phyloP scores from a whole-genome alignment of 73 alveolate genomes.

The Loxodes magnus region DNA sequence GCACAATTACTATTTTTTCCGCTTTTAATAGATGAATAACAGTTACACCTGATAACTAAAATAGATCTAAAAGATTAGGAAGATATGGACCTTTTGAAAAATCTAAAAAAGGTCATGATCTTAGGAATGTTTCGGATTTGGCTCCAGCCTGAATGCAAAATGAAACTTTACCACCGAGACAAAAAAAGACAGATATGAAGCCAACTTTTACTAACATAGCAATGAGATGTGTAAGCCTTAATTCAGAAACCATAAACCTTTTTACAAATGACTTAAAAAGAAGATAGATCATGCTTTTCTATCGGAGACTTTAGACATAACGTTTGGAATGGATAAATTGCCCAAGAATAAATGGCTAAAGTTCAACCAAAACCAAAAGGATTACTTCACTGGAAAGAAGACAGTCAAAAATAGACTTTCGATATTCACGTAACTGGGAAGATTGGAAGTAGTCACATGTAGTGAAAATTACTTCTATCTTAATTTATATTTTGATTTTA shows the following conservation, averaged over 20 bases:
- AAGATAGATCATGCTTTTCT: no score
- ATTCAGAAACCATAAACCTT: no score
- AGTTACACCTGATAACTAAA: slow-evolving; percentile 20
- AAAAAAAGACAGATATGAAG: slow-evolving; percentile 11
- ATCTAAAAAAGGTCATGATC: not conserved
- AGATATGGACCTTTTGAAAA: slow-evolving; percentile 14
- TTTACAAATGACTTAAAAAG: no score
- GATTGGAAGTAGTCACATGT: slow-evolving; percentile 7
- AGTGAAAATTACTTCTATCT: no score
- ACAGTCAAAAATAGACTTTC: slow-evolving; percentile 14
- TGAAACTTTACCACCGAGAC: slow-evolving; percentile 12
- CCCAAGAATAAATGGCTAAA: slow-evolving; percentile 2
- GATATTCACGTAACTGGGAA: slow-evolving; percentile 27
- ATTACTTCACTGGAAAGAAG: slow-evolving; percentile 29
- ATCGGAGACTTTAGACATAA: slow-evolving; percentile 48
- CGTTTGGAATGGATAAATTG: slow-evolving; percentile 24
- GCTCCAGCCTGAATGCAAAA: slow-evolving; percentile 41
- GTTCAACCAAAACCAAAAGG: slow-evolving; percentile 11
- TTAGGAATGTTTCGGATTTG: slow-evolving; percentile 23
- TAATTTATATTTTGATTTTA: no score
- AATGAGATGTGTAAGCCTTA: no score
- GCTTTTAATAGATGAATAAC: slow-evolving; percentile 38
- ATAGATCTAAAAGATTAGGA: slow-evolving; percentile 23
- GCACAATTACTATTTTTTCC: slow-evolving; percentile 25
- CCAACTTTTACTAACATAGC: no score